Base-by-base conservation (phyloP, 2,329 filamentous ascomycete genomes). In the Fusarium albosuccineum region DNA sequence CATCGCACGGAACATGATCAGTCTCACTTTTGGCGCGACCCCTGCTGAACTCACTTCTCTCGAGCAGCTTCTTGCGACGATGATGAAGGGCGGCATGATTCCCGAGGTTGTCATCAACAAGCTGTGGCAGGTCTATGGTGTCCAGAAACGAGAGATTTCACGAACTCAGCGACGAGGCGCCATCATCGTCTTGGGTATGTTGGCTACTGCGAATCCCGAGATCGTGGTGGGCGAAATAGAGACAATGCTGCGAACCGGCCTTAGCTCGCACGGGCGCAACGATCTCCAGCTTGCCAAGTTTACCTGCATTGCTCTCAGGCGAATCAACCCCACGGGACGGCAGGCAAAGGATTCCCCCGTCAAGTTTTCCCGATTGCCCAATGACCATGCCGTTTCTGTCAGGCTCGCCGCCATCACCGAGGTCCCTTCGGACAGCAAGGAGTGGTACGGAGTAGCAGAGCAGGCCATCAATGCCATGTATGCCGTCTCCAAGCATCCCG, bases 1-100 rank as follows among this genome's bases (percentile, higher is more conserved):
- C 76, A 91, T 99, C 74, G 95, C 95, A 27, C 89, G 94, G 65
- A 99, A 98, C 80, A 99, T 99, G 95, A 98, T 98, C 79, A 97
- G 94, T 84, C 82, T 99, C 74, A 99, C 96, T 0, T 98, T 97
- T 78, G 95, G 94, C 29, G 94, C 95, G 1, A 97, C 95, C 0
- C 93, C 95, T 1, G 96, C 97, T 1, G 96, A 99, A 77, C 83
- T 99, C 56, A 99, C 96, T 0, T 98, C 94, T 46, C 85, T 99
- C 9, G 96, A 99, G 79, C 96, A 99, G 79, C 85, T 99, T 4
- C 85, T 99, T 7, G 93, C 92, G 65, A 98, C 94, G 0, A 99
- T 99, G 96, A 97, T 97, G 93, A 97, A 94, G 80, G 90, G 91
- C 37, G 93, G 93, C 13, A 87, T 94, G 77, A 90, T 99, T 65